These are phyloP conservation scores for Inonotus hispidus DNA, from an alignment of 1,284 basidiomycete species.

Conservation along the genomic window DNA sequence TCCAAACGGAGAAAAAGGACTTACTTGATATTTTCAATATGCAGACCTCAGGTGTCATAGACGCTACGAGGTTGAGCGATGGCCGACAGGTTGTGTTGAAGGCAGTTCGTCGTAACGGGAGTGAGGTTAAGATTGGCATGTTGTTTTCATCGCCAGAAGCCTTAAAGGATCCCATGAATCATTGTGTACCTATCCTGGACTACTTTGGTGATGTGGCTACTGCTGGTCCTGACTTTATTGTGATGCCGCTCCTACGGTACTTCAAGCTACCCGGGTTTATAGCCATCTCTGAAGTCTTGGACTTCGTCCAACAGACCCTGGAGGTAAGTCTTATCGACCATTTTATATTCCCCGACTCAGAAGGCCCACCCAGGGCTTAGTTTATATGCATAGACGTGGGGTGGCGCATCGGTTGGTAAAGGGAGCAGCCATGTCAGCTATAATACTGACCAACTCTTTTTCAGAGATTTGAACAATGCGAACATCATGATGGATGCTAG, in stretches of 20 bases:
- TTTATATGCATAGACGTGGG: slow-evolving; percentile 23
- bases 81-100: slow-evolving; percentile 26
- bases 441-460: no score
- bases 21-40: neutral
- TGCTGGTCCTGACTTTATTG: slow-evolving; percentile 19
- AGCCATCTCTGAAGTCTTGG: slow-evolving; percentile 23
- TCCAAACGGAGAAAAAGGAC: neutral
- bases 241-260: slow-evolving; percentile 29
- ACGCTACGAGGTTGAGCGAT: slow-evolving; percentile 27
- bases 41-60: slow-evolving; percentile 22
- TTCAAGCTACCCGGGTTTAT: slow-evolving; percentile 24
- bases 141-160: slow-evolving; percentile 19
- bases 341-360: neutral
- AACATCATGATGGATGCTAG: slow-evolving; percentile 30
- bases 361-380: slow-evolving; percentile 20
- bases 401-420: slow-evolving; percentile 27
- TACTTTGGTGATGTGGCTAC: slow-evolving; percentile 22
- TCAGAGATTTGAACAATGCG: slow-evolving; percentile 1
- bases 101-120: slow-evolving; percentile 16
- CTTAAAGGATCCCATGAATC: slow-evolving; percentile 26
- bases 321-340: slow-evolving; percentile 23
- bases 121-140: slow-evolving; percentile 23
- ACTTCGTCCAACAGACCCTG: slow-evolving; percentile 26
- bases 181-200: slow-evolving; percentile 31
- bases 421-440: no score